Conservation (phyloP, 2,329 filamentous ascomycete genomes). For the Calonectria crousiana region DNA sequence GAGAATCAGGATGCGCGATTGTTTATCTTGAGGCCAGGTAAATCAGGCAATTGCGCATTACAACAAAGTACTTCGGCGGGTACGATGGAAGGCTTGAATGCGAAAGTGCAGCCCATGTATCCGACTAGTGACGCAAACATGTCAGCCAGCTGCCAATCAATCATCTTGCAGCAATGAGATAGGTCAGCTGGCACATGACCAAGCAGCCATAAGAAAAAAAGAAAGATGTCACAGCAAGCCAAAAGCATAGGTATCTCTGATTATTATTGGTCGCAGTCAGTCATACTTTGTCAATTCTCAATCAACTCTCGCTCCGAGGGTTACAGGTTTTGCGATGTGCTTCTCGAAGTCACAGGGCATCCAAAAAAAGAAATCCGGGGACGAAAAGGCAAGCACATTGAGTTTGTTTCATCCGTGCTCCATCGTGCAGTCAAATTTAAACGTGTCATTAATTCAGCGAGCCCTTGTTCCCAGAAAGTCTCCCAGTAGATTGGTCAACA, state of each 20-base stretch:
- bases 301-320: not conserved
- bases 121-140: not conserved
- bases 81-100: conserved; percentile 9
- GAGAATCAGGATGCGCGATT: not conserved
- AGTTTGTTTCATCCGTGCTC: not conserved
- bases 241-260: not conserved
- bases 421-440: not conserved
- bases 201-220: not conserved
- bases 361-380: not conserved
- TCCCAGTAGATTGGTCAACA: not conserved
- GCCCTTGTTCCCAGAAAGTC: not conserved
- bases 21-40: not conserved
- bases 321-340: not conserved
- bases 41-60: conserved; percentile 6
- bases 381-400: not conserved
- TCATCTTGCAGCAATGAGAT: not conserved
- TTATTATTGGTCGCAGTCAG: not conserved
- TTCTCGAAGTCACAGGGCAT: not conserved
- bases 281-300: too few species aligned
- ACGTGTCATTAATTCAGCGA: not conserved
- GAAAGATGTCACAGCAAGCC: not conserved
- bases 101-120: conserved; percentile 16
- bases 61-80: not conserved
- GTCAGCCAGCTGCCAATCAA: conserved; percentile 18
- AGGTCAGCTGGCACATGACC: conserved; percentile 18